Conservation (phyloP, 805 yeast genomes). For the Naumovozyma castellii region DNA sequence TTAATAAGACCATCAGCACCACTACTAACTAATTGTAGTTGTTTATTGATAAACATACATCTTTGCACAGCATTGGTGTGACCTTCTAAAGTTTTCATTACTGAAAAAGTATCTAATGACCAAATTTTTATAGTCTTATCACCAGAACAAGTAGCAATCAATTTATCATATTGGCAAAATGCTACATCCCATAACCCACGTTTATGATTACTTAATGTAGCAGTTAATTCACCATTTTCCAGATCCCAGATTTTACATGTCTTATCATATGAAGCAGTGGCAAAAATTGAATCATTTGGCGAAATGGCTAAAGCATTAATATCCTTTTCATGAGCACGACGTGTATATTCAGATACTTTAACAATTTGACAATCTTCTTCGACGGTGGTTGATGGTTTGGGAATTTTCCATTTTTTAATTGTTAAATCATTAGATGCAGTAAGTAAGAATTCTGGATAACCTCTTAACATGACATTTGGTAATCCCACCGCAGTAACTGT, state of each 20-base stretch:
- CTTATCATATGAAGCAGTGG: constrained; percentile 91
- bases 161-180: constrained; percentile 72
- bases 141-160: constrained; percentile 78
- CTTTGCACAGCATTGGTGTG: constrained; percentile 89
- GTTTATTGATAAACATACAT: constrained; percentile 56
- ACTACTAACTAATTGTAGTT: constrained; percentile 56
- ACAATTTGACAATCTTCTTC: constrained; percentile 28
- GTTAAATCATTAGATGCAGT: constrained; percentile 83
- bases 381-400: constrained; percentile 31
- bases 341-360: constrained; percentile 69
- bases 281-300: constrained; percentile 82
- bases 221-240: constrained; percentile 78
- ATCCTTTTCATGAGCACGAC: constrained; percentile 95
- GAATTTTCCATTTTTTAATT: constrained; percentile 75
- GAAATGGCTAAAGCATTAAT: constrained; percentile 82
- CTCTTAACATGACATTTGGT: constrained; percentile 41
- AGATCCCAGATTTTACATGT: constrained; percentile 84
- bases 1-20: constrained; percentile 95
- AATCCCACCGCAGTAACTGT: constrained; percentile 76
- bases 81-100: constrained; percentile 81
- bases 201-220: constrained; percentile 79
- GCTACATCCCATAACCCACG: constrained; percentile 91
- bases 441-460: constrained; percentile 58
- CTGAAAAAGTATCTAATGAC: constrained; percentile 70
- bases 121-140: constrained; percentile 86